Base-by-base conservation (phyloP, 1,139 yeast species). In the Geotrichum citri-aurantii region DNA sequence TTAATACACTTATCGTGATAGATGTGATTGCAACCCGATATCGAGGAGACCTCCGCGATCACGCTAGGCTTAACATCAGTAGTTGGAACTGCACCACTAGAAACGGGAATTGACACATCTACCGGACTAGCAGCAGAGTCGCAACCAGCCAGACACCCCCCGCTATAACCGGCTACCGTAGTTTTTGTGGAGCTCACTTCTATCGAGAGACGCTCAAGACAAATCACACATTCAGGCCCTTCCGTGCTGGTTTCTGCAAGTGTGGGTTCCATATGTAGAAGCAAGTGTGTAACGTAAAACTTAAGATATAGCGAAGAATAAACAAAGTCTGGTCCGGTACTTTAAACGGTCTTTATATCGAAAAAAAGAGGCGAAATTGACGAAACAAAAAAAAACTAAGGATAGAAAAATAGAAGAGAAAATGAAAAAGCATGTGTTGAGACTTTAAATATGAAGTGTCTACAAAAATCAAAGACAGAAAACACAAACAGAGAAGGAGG, bases 1-100 rank as follows among this genome's bases (percentile, higher is more conserved):
- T 69, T 62, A 37, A 82, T 72, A 64, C 86, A 82, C 26, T 69
- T 65, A 46, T 77, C 76, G 66, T 82, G 85, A 65, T 80, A 81
- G 50, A 66, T 65, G 66, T 79, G 82, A 50, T 66, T 67, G 63
- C 84, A 81, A 46, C 59, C 57, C 7, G 68, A 65, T 37, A 65
- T 54, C 6, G 59, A 57, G 46, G 68, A 65, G 21, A 63, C 60
- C 29, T 59, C 64, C 17, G 58, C 54, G 46, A 62, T 56, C n/a
- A 61, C 62, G 23, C 54, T 54, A 29, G 50, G 58, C 14, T 37
- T 37, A 14, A 12, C 42, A 37, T 37, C 42, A 37, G 42, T 14
- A 14, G 42, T 37, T n/a, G 42, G 7, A n/a, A 37, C 42, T 14
- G 42, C 6, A 37, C 42, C 19, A 37, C 42, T n/a, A 37, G 17